Conservation (phyloP, 2,329 filamentous ascomycete genomes). For the Cadophora sp. region DNA sequence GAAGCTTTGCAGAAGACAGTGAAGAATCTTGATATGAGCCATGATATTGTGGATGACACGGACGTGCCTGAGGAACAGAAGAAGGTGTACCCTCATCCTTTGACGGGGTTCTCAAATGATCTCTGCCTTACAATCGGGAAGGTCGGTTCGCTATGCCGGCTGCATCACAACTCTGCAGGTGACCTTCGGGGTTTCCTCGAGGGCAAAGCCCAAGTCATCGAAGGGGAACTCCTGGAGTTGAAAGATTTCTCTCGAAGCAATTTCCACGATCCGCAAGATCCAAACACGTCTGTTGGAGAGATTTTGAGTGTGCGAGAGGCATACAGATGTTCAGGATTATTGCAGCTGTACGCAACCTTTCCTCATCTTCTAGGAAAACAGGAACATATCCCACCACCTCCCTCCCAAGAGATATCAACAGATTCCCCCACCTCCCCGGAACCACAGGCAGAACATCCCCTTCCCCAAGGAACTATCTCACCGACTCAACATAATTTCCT, state of each 20-base stretch:
- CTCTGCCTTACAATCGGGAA: not conserved
- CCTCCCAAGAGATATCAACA: not conserved
- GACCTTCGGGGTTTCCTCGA: not conserved
- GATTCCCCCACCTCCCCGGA: not conserved
- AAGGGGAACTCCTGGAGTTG: not conserved
- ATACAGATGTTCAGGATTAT: not conserved
- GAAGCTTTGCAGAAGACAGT: not conserved
- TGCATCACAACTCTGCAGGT: not conserved
- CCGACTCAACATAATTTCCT: not conserved
- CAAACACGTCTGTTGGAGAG: not conserved
- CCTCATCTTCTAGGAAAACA: not conserved
- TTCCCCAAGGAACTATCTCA: not conserved
- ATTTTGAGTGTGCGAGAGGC: not conserved
- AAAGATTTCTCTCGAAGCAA: not conserved
- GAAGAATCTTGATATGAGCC: not conserved
- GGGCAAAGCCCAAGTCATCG: not conserved
- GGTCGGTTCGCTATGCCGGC: not conserved
- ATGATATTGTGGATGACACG: not conserved
- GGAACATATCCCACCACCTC: not conserved
- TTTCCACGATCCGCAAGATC: slow-evolving; percentile 4
- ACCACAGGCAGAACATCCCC: not conserved
- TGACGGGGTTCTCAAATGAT: not conserved
- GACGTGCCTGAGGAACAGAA: not conserved
- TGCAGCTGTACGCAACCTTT: slow-evolving; percentile 7
- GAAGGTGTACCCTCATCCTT: slow-evolving; percentile 1